Base-by-base conservation (phyloP, 2,329 filamentous ascomycete species). In the Ophiostoma australiae region DNA sequence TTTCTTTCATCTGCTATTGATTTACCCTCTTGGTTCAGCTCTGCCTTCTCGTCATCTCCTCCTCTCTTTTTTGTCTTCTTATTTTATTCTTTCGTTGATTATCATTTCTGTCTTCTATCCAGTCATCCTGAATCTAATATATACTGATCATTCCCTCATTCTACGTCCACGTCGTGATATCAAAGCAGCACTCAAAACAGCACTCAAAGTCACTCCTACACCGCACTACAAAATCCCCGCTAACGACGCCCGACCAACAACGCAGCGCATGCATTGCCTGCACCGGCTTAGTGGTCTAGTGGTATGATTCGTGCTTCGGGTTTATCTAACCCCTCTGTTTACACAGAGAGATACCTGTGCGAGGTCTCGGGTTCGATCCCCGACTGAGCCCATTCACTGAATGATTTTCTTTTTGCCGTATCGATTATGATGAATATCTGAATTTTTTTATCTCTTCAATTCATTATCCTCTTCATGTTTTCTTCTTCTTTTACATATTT, bases 241-340 rank as follows among this genome's bases (percentile, higher is more conserved):
- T 33, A 48, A 31, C 23, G 23, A 31, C 39, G n/a, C 20, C 27
- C 66, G 39, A 48, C n/a, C 66, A 67, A 33, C 66, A 23, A 41
- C 17, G 35, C 65, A 44, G 52, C 10, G n/a, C 52, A n/a, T 17
- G n/a, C 52, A n/a, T 17, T 27, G 20, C 15, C 23, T 67, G 65
- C 48, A 63, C n/a, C 35, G 73, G 73, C 73, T 74, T 71, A 73
- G 55, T 73, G 73, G 73, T 74, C 73, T 74, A 74, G 73, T 73
- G 72, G 73, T 74, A 74, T 74, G 73, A 74, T 74, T 74, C 73
- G 73, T 68, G 73, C 73, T 74, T 74, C 72, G 73, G 73, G 73
- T 72, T 67, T 23, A 27, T 67, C 65, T 66, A 70, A 52, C 20
- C 73, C 73, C 70, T 72, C 71, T 72, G 72, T 70, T 65, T 70